A percentile compares a stretch with the other conserved stretches of the same genome.
These are phyloP conservation scores for Diaporthe sp. DNA, from an alignment of 2,329 filamentous ascomycete genomes.

Conservation along the genomic window DNA sequence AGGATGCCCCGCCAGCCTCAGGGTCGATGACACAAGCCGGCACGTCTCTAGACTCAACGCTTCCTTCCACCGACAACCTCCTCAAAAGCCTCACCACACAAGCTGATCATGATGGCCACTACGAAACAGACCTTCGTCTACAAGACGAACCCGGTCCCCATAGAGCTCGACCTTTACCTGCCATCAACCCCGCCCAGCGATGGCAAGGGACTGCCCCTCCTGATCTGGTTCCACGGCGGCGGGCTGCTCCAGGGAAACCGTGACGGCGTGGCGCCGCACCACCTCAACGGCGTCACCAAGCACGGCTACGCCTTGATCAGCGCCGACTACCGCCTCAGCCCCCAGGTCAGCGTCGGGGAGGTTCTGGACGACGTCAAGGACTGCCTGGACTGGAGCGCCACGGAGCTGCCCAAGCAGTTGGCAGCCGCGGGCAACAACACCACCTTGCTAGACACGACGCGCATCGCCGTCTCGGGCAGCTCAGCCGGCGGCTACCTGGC, in stretches of 20 bases:
- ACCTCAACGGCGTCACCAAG: conserved; percentile 24
- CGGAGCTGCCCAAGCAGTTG: conserved; percentile 9
- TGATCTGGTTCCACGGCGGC: conserved; percentile 25
- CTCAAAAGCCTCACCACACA: neutral
- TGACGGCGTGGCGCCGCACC: conserved; percentile 13
- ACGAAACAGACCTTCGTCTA: conserved; percentile 26
- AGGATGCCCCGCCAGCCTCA: conserved; percentile 5
- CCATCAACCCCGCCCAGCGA: conserved; percentile 5
- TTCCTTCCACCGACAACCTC: neutral
- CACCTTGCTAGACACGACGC: neutral
- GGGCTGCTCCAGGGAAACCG: conserved; percentile 23
- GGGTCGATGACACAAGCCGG: neutral
- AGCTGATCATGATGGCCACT: neutral
- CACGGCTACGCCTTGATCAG: conserved; percentile 17
- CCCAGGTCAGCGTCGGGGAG: conserved; percentile 14
- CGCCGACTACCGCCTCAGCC: conserved; percentile 22
- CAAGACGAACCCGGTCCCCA: conserved; percentile 11
- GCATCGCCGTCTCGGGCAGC: conserved; percentile 16
- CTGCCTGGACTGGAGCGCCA: neutral
- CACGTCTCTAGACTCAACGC: neutral
- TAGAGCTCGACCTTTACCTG: conserved; percentile 19
- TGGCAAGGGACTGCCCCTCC: conserved; percentile 5
- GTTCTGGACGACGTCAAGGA: conserved; percentile 20
- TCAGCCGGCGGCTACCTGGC: conserved; percentile 13
- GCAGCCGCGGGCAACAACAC: neutral